Percentiles rank a stretch among this genome's conserved stretches.
Conservation (phyloP, 345 rosid genomes). For the Eucalyptus marginata region DNA sequence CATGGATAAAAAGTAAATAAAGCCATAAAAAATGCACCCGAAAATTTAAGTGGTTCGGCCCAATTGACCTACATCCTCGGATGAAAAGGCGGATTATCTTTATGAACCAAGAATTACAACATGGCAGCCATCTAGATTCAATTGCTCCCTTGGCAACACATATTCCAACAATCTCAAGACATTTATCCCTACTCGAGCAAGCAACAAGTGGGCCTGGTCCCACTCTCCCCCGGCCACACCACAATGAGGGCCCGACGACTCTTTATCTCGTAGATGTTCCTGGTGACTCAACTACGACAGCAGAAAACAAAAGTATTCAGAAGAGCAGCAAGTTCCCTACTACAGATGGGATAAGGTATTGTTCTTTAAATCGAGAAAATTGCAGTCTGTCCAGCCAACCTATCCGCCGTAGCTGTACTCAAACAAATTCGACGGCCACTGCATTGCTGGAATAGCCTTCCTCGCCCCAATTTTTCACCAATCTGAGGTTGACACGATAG, state of each 20-base stretch:
- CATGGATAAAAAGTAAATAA: neutral
- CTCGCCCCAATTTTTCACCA: neutral
- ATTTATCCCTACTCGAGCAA: neutral
- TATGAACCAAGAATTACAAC: neutral
- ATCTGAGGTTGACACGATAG: neutral
- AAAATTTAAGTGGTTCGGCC: neutral
- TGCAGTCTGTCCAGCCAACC: too few relatives aligned
- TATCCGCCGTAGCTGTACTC: too few relatives aligned
- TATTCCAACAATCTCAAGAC: neutral
- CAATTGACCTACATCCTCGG: neutral
- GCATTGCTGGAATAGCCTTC: neutral
- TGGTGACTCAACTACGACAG: neutral
- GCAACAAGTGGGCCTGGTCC: neutral
- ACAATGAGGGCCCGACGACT: neutral
- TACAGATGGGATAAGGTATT: neutral
- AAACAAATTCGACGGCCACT: neutral
- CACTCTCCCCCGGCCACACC: neutral
- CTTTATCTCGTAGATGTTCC: neutral
- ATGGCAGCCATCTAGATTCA: neutral
- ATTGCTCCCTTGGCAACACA: neutral
- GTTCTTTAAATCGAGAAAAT: neutral
- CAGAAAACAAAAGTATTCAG: neutral
- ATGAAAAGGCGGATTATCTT: neutral
- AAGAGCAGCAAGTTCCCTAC: neutral
- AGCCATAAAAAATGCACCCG: neutral